Base-by-base conservation (phyloP, 257 asterid genomes). In the Fraxinus cuspidata region DNA sequence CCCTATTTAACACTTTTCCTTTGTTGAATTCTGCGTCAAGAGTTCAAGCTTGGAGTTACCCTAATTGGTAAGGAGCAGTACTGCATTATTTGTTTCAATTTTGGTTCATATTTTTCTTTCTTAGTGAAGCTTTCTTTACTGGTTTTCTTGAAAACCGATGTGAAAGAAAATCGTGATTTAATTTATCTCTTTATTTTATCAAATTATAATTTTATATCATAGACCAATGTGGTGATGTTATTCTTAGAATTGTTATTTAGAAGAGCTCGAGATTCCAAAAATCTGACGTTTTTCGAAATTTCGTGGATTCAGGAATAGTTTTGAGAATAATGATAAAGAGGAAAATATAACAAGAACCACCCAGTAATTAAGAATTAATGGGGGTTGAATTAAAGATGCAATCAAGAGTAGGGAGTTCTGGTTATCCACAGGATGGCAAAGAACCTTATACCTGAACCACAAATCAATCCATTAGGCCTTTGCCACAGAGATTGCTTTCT, bases 401-500 rank as follows among this genome's bases (percentile, higher is more conserved):
- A 74, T n/a, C 91, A 74, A 87, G 91, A 83, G 88, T 81, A 34
- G 93, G 89, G 82, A 94, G 96, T 80, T 86, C 79, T 60, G 86
- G 86, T 73, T 80, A 31, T 31, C 34, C 90, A 66, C 70, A 91
- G 73, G 97, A 91, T 79, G 92, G 89, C 64, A 94, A 87, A 78
- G 90, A 86, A 37, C 66, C 86, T 68, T 67, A 65, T 51, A 73
- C 51, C 47, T 88, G 84, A 87, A 60, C 77, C 71, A 42, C 68
- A 76, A 78, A 58, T 77, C 97, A 83, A 79, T 58, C 85, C 4
- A 72, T 44, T 83, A 86, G 90, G 87, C 91, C 92, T 71, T 85
- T 90, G 38, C 92, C 97, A 27, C 71, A 90, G 73, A 82, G 91
- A 80, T 66, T 93, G 63, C 97, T 95, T 86, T 78, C 80, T 93